phyloP scores from a whole-genome alignment of 805 yeast species.

The Yamadazyma endophytica region DNA sequence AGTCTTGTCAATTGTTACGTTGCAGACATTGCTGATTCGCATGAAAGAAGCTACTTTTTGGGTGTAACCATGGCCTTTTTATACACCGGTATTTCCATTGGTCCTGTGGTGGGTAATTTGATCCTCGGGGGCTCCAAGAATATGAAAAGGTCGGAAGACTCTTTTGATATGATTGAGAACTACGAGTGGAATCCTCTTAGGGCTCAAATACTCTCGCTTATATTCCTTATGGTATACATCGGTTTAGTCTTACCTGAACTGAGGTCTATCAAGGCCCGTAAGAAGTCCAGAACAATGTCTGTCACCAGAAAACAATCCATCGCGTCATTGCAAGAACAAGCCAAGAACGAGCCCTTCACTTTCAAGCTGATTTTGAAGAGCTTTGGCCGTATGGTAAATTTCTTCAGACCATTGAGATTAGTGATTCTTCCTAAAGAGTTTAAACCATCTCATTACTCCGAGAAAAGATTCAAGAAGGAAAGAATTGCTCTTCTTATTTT shows the following conservation, averaged over 20 bases:
- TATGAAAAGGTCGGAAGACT: background rate
- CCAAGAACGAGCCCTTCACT: slow-evolving; percentile 1
- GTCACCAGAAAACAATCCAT: slow-evolving; percentile 1
- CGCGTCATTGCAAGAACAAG: too few relatives aligned
- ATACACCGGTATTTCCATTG: slow-evolving; percentile 57
- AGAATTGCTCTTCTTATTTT: slow-evolving; percentile 44
- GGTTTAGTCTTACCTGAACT: slow-evolving; percentile 55
- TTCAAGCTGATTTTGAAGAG: background rate
- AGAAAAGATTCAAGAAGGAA: slow-evolving; percentile 14
- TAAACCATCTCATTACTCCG: slow-evolving; percentile 13
- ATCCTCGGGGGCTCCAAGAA: slow-evolving; percentile 10
- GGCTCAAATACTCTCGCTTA: slow-evolving; percentile 28
- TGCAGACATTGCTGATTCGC: slow-evolving; percentile 67
- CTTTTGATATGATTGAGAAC: slow-evolving; percentile 9
- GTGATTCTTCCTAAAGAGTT: slow-evolving; percentile 49
- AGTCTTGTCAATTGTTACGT: slow-evolving; percentile 66
- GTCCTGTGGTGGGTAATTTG: slow-evolving; percentile 57
- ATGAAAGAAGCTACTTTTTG: slow-evolving; percentile 51
- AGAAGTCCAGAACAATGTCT: slow-evolving; percentile 45
- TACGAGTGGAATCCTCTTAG: slow-evolving; percentile 31
- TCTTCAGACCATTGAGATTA: slow-evolving; percentile 46
- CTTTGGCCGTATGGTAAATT: slow-evolving; percentile 12
- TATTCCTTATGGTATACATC: slow-evolving; percentile 23
- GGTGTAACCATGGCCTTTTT: slow-evolving; percentile 58
- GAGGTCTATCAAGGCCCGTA: slow-evolving; percentile 51